Evolutionary conservation across 225 moss, liverwort and hornwort species (phyloP).

Genomic region (Rhytidiadelphus loreus): DNA sequence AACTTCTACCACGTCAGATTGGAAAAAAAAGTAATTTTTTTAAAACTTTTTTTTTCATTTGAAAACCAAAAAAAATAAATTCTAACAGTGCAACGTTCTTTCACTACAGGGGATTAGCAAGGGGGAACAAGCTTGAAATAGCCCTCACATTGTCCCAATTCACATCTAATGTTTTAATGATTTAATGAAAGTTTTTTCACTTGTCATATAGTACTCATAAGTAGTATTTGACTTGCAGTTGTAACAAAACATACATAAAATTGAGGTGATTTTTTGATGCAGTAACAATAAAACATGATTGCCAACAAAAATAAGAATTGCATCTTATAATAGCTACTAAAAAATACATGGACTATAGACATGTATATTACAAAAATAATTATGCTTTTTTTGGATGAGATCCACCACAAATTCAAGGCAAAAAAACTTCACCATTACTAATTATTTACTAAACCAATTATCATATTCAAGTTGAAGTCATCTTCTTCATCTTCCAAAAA

Average conservation of each 20-base stretch:
- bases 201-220: not conserved
- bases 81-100: too few relatives aligned
- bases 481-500: not conserved
- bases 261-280: not conserved
- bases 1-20: too few relatives aligned
- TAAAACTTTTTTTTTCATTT: too few relatives aligned
- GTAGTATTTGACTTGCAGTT: not conserved
- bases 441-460: rapidly evolving
- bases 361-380: not conserved
- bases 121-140: too few relatives aligned
- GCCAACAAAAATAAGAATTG: not conserved
- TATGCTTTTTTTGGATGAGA: not conserved
- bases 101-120: too few relatives aligned
- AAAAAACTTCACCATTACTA: rapidly evolving
- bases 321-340: not conserved
- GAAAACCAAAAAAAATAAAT: too few relatives aligned
- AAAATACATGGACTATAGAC: not conserved
- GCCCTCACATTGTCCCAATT: too few relatives aligned
- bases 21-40: too few relatives aligned
- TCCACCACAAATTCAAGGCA: rapidly evolving
- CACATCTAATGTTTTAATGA: not conserved
- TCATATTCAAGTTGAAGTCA: not conserved
- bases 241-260: not conserved
- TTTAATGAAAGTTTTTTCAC: not conserved
- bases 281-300: not conserved